A percentile compares a stretch with the other conserved stretches of the same genome.
These are phyloP conservation scores for Dactylellina haptotyla DNA, from an alignment of 2,329 filamentous ascomycete genomes.

Conservation along the genomic window DNA sequence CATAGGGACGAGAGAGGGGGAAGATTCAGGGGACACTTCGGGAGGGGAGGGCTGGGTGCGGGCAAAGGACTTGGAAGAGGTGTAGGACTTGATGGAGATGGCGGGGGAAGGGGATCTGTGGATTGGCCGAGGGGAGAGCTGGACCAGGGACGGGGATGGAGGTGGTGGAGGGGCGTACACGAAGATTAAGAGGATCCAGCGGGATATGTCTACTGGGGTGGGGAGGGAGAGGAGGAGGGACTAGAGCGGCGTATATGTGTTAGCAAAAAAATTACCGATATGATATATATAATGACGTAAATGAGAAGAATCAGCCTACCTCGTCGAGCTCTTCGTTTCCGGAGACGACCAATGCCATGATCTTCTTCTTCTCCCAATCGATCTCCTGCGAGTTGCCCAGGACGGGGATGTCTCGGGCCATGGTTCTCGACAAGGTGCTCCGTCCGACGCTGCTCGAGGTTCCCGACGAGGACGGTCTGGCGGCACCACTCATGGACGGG, in stretches of 20 bases:
- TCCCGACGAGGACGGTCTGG: conserved; percentile 33
- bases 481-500: conserved; percentile 43
- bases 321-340: conserved; percentile 51
- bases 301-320: neutral
- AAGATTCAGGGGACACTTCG: conserved; percentile 48
- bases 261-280: conserved; percentile 11
- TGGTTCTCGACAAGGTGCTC: conserved; percentile 18
- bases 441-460: conserved; percentile 34
- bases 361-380: conserved; percentile 52
- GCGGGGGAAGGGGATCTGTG: conserved; percentile 50
- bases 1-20: conserved; percentile 39
- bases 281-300: neutral
- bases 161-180: conserved; percentile 55
- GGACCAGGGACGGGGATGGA: conserved; percentile 50
- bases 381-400: conserved; percentile 51
- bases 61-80: conserved; percentile 51
- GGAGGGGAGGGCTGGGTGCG: conserved; percentile 50
- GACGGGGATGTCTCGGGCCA: conserved; percentile 32
- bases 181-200: conserved; percentile 54
- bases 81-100: conserved; percentile 46
- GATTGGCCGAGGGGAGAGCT: conserved; percentile 50
- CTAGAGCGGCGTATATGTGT: conserved; percentile 10
- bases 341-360: conserved; percentile 45
- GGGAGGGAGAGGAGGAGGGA: conserved; percentile 53
- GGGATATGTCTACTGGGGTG: conserved; percentile 52